Conservation (phyloP, 1,139 yeast genomes). For the Candida frijolesensis region DNA sequence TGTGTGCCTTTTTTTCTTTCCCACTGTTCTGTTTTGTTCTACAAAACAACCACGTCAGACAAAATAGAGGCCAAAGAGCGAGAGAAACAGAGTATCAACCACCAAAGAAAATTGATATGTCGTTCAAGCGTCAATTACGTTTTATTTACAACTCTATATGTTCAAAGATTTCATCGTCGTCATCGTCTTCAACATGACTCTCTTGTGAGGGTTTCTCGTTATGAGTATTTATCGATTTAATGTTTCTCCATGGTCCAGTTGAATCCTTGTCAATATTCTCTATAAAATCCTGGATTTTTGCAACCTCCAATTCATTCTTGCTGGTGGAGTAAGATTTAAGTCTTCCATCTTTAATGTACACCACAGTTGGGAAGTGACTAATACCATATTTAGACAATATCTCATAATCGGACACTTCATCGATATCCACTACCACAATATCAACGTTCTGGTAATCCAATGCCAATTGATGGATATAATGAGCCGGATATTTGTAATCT, state of each 20-base stretch:
- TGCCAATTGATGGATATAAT: slow-evolving; percentile 37
- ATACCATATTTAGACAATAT: slow-evolving; percentile 28
- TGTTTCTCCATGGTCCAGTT: slow-evolving; percentile 23
- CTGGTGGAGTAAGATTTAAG: slow-evolving; percentile 26
- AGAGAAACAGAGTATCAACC: background rate
- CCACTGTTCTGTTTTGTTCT: background rate
- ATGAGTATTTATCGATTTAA: slow-evolving; percentile 15
- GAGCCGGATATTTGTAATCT: slow-evolving; percentile 34
- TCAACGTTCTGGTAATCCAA: slow-evolving; percentile 14
- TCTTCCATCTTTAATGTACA: slow-evolving; percentile 23
- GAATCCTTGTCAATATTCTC: slow-evolving; percentile 18
- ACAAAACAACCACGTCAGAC: slow-evolving; percentile 3
- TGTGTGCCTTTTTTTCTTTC: background rate
- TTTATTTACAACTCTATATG: slow-evolving; percentile 15
- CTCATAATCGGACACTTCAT: slow-evolving; percentile 20
- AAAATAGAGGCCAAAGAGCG: background rate
- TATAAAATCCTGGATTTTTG: slow-evolving; percentile 24
- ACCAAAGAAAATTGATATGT: background rate
- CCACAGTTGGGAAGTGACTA: slow-evolving; percentile 38
- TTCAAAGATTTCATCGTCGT: slow-evolving; percentile 11
- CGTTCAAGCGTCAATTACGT: background rate
- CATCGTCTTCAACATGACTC: slow-evolving; percentile 2
- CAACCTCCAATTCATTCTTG: slow-evolving; percentile 21
- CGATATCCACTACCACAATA: slow-evolving; percentile 32
- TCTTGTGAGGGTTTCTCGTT: background rate